A percentile compares a stretch with the other conserved stretches of the same genome.
Conservation (phyloP, 352 stramenopile species). For the Globisporangium camurandrum region DNA sequence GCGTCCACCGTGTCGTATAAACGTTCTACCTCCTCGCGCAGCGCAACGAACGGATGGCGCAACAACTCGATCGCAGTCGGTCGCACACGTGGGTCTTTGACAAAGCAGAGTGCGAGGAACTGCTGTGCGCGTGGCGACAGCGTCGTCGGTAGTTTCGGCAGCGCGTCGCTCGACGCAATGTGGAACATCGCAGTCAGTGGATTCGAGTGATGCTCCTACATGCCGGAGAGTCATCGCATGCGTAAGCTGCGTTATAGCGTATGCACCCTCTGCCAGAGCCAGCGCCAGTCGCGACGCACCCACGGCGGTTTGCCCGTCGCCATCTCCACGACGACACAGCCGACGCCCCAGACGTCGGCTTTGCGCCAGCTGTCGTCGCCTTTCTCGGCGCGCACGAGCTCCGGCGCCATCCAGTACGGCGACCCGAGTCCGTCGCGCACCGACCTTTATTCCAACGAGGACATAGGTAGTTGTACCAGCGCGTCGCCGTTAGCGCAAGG, state of each 20-base stretch:
- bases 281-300: constrained; percentile 16
- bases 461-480: background rate
- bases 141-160: constrained; percentile 33
- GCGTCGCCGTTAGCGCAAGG: background rate
- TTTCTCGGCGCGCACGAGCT: constrained; percentile 87
- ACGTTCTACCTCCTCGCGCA: too few species aligned
- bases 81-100: constrained; percentile 54
- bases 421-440: constrained; percentile 77
- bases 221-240: background rate
- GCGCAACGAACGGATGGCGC: constrained; percentile 31
- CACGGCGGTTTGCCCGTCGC: constrained; percentile 81
- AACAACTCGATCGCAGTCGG: constrained; percentile 86
- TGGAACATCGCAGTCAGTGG: constrained; percentile 79
- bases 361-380: constrained; percentile 75
- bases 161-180: constrained; percentile 54
- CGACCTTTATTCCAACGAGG: constrained; percentile 23
- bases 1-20: too few species aligned
- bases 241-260: background rate
- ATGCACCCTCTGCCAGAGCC: background rate
- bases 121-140: constrained; percentile 29
- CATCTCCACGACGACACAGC: constrained; percentile 88
- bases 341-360: constrained; percentile 88
- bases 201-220: constrained; percentile 65
- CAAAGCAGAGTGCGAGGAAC: constrained; percentile 54
- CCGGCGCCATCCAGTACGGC: constrained; percentile 94